Evolutionary conservation across 148 eudicot species (phyloP), one percentile per base, ranked within the genome.

Genomic region (Fagopyrum homotropicum): DNA sequence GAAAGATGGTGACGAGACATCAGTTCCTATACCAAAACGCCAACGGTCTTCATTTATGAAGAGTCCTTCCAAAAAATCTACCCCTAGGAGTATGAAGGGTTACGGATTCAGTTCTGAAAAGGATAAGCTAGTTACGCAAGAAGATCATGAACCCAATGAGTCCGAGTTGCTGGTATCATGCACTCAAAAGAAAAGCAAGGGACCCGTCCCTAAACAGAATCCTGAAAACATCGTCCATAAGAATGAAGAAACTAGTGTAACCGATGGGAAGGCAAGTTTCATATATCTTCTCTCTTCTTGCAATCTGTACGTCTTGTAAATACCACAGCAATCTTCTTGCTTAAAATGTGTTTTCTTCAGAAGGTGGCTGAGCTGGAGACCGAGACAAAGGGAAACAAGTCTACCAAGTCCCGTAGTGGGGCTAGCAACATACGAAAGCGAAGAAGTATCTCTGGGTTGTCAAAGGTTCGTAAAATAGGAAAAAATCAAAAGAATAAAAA

Each of bases 11-110:
- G 92, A 85, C 78, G 77, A 77, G 48, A 76, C 81, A 60, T 74
- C 82, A 80, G 73, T 83, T 81, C 77, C 89, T 76, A 73, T 87
- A 77, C 96, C 94, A 69, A 95, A 95, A 82, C 97, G 96, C 59
- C 85, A 77, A 75, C 83, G 97, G 75, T 87, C 91, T 74, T 77
- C 87, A 73, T 86, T 91, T 72, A 72, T 83, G 59, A 80, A 80
- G 68, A 79, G 81, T 74, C 73, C 77, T 77, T 78, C 83, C 69
- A 78, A 75, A 76, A 48, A 72, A 74, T 77, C 77, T 73, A 74
- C 75, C 70, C 75, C 78, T 59, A 75, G 68, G 70, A 84, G 81
- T 59, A 79, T 52, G 54, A 77, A 79, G 72, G 64, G 80, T 74
- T 72, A 79, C 52, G 54, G 15, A 76, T 79, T 72, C 54, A 78